Evolutionary conservation across 2,329 filamentous ascomycete genomes (phyloP).

Genomic region (Beauveria rudraprayagi): DNA sequence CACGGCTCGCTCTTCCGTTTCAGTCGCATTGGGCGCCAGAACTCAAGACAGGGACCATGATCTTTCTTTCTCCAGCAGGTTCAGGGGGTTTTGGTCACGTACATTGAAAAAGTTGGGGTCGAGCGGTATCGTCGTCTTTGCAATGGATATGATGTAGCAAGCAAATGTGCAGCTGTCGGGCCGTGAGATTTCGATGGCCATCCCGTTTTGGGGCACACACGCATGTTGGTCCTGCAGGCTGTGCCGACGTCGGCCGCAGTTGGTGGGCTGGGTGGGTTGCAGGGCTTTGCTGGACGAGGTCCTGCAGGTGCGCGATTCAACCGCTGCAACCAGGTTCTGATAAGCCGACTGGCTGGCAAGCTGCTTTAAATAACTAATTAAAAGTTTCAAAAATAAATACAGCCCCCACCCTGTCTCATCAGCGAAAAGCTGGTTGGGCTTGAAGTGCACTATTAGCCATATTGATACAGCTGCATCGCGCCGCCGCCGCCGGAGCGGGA

Average conservation of each 20-base stretch:
- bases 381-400: background rate
- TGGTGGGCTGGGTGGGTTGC: background rate
- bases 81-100: background rate
- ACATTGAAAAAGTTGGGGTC: background rate
- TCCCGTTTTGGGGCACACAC: background rate
- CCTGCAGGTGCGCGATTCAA: background rate
- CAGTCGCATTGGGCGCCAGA: background rate
- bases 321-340: background rate
- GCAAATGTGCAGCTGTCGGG: background rate
- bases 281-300: background rate
- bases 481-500: background rate
- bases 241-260: slow-evolving; percentile 11
- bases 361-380: no score
- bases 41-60: background rate
- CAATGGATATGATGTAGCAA: background rate
- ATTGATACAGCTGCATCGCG: background rate
- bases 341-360: no score
- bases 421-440: background rate
- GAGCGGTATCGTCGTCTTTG: background rate
- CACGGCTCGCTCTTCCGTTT: background rate
- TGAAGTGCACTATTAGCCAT: background rate
- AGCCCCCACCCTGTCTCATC: background rate
- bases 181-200: background rate
- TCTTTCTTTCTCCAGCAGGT: background rate
- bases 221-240: background rate